Evolutionary conservation across 257 asterid genomes (phyloP).

Genomic region (Lycium barbarum): DNA sequence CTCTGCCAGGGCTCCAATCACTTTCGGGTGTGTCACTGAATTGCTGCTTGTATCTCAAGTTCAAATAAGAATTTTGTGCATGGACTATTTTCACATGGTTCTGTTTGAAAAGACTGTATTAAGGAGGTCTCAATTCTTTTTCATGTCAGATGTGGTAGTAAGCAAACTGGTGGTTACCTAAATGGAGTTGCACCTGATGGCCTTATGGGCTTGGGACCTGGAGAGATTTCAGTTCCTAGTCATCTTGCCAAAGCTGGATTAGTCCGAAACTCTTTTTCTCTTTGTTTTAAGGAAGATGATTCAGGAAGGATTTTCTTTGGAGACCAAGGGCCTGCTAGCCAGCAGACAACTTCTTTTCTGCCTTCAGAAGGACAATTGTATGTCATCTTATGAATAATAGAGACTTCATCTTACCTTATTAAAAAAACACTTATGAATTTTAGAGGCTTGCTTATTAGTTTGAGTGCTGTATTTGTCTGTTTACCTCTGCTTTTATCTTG

Average conservation of each 20-base stretch:
- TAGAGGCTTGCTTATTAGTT: conserved; percentile 1
- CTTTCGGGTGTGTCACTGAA: conserved; percentile 60
- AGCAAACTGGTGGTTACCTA: conserved; percentile 86
- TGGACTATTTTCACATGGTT: conserved; percentile 14
- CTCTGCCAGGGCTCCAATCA: conserved; percentile 67
- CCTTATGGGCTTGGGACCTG: conserved; percentile 88
- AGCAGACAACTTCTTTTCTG: conserved; percentile 69
- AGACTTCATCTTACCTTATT: not conserved
- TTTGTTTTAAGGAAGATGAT: conserved; percentile 78
- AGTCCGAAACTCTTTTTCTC: conserved; percentile 64
- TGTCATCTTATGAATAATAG: not conserved
- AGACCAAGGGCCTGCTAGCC: conserved; percentile 69
- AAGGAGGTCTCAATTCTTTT: conserved; percentile 24
- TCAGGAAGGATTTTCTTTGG: conserved; percentile 83
- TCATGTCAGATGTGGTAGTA: conserved; percentile 77
- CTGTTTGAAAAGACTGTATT: conserved; percentile 12
- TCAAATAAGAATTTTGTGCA: not conserved
- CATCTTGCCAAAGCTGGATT: conserved; percentile 81
- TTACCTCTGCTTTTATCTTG: conserved; percentile 23
- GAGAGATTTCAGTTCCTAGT: conserved; percentile 84
- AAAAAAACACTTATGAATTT: not conserved
- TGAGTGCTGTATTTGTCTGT: not conserved
- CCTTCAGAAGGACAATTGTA: conserved; percentile 67
- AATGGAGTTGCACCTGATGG: conserved; percentile 94
- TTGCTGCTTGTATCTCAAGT: conserved; percentile 27